phyloP scores from a whole-genome alignment of 805 yeast species.

The Zygosaccharomyces rouxii region DNA sequence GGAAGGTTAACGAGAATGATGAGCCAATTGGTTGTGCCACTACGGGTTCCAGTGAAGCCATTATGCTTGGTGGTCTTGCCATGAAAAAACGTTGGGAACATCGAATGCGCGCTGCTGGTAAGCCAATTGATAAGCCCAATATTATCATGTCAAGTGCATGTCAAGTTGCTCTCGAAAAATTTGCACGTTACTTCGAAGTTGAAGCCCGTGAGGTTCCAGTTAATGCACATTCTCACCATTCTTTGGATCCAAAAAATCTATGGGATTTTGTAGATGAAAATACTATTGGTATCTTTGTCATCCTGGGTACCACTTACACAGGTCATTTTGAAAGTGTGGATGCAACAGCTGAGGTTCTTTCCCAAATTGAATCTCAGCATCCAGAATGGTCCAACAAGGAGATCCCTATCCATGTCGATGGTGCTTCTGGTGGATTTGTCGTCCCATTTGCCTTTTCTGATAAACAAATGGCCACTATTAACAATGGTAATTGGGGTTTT shows the following conservation, averaged over 20 bases:
- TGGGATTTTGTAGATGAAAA: slow-evolving; percentile 75
- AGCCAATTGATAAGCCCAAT: slow-evolving; percentile 63
- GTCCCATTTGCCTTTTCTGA: slow-evolving; percentile 82
- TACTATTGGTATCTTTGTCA: slow-evolving; percentile 86
- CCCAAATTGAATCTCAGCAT: slow-evolving; percentile 48
- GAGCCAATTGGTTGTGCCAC: slow-evolving; percentile 81
- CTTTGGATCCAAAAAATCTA: slow-evolving; percentile 58
- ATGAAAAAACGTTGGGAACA: slow-evolving; percentile 88
- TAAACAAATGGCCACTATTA: slow-evolving; percentile 36
- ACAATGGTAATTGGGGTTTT: slow-evolving; percentile 64
- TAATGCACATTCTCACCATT: slow-evolving; percentile 52
- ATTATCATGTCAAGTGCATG: slow-evolving; percentile 90
- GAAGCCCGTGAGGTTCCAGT: slow-evolving; percentile 76
- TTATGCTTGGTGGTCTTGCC: slow-evolving; percentile 90
- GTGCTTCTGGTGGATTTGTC: slow-evolving; percentile 85
- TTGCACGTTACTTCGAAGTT: slow-evolving; percentile 90
- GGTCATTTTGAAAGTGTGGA: slow-evolving; percentile 84
- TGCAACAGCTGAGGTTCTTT: slow-evolving; percentile 57
- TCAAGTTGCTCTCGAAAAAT: slow-evolving; percentile 91
- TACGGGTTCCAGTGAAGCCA: slow-evolving; percentile 91
- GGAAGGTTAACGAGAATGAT: slow-evolving; percentile 45
- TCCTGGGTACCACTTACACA: slow-evolving; percentile 87
- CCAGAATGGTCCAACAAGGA: slow-evolving; percentile 39
- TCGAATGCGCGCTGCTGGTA: slow-evolving; percentile 54
- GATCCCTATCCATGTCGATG: slow-evolving; percentile 88